Percentiles rank a stretch among this genome's conserved stretches.
phyloP scores from a whole-genome alignment of 352 stramenopile genomes.

The Halophytophthora polymorphica region DNA sequence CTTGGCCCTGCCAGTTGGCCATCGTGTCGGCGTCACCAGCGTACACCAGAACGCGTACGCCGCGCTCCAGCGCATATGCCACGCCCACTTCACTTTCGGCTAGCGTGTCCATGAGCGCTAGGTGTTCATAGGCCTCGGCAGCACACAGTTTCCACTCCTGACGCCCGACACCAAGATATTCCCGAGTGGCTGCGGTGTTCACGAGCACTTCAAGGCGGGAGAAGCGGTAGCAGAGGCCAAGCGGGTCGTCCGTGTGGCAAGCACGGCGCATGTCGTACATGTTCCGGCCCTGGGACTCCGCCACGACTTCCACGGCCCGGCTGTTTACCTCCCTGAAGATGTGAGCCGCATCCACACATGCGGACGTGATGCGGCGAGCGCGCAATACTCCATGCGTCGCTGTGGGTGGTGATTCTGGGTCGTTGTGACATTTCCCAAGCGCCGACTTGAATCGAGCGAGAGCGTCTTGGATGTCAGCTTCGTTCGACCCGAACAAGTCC shows the following conservation, averaged over 20 bases:
- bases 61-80: constrained; percentile 37
- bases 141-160: constrained; percentile 52
- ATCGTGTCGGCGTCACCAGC: constrained; percentile 66
- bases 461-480: constrained; percentile 6
- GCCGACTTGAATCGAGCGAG: constrained; percentile 19
- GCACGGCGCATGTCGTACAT: constrained; percentile 63
- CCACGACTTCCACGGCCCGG: constrained; percentile 13
- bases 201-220: constrained; percentile 53
- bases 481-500: constrained; percentile 29
- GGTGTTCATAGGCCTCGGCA: constrained; percentile 5
- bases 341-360: constrained; percentile 23
- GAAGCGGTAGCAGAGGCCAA: constrained; percentile 69
- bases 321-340: constrained; percentile 14
- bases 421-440: constrained; percentile 10
- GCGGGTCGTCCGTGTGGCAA: constrained; percentile 45
- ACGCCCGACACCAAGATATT: constrained; percentile 41
- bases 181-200: constrained; percentile 33
- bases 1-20: constrained; percentile 67
- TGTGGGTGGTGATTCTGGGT: neutral
- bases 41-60: constrained; percentile 75
- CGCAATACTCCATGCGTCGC: constrained; percentile 3
- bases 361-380: neutral
- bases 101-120: constrained; percentile 39
- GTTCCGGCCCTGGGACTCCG: constrained; percentile 32
- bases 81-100: constrained; percentile 58